Base-by-base conservation (phyloP, 345 rosid species). In the Murraya paniculata region DNA sequence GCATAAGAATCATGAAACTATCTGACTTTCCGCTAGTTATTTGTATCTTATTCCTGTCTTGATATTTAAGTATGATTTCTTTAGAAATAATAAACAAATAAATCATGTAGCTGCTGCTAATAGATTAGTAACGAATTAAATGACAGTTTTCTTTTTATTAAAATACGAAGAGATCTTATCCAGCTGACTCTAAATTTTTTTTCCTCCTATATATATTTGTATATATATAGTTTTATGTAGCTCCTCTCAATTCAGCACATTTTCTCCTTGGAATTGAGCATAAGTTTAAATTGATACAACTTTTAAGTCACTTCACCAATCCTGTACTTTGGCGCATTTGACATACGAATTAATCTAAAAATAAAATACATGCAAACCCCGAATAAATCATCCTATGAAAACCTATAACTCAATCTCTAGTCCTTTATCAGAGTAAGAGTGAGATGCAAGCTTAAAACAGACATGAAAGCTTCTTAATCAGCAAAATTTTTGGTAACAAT, bases 391-490 rank as follows among this genome's bases (percentile, higher is more conserved):
- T 61, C 71, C 13, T 45, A 62, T 28, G 5, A 53, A 48, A 64
- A 75, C 62, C 71, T 48, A 31, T 30, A 11, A 64, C 8, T 1
- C 36, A 62, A 18, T 28, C n/a, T 7, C 16, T 61, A 66, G 7
- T 64, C 35, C n/a, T 48, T 64, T 24, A 1, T 28, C 48, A 33
- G 61, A 75, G 72, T 50, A 33, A 53, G 22, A 75, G 78, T 50
- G 8, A 64, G 71, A 55, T n/a, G 64, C 53, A 65, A 76, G 64
- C 13, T 24, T 33, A 18, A 55, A 67, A 53, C 27, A 66, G 79
- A 76, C 39, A 53, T 66, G 56, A 35, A 55, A 55, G 36, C 2
- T 24, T 36, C 19, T 66, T 57, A 24, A n/a, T 33, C 31, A 11
- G 56, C 64, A 13, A 45, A 45, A 18, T 13, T 45, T 13, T 45